phyloP scores from a whole-genome alignment of 345 rosid genomes.

The Eutrema japonicum region DNA sequence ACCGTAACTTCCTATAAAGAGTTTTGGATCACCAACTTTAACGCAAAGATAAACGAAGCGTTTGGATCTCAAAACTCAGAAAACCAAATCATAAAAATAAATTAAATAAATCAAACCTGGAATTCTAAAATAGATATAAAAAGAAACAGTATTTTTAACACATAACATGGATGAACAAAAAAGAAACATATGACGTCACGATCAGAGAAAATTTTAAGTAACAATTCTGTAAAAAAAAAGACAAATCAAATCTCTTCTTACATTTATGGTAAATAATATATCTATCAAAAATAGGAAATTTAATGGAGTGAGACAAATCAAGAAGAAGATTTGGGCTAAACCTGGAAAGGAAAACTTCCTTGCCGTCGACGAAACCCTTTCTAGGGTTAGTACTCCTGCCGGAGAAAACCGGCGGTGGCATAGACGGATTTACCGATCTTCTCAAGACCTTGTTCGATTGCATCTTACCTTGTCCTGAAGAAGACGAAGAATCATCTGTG shows the following conservation, averaged over 20 bases:
- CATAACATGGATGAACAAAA: constrained; percentile 26
- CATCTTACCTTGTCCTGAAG: constrained; percentile 52
- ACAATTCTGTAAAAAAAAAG: constrained; percentile 16
- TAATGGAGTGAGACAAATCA: not conserved
- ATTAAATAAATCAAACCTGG: constrained; percentile 4
- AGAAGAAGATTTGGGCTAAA: constrained; percentile 30
- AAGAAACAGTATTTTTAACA: constrained; percentile 16
- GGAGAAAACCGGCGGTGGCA: constrained; percentile 45
- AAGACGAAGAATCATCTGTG: constrained; percentile 59
- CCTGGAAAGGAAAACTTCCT: constrained; percentile 53
- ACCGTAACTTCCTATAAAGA: constrained; percentile 21
- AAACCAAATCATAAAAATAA: not conserved
- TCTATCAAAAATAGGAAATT: constrained; percentile 14
- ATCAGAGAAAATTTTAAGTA: not conserved
- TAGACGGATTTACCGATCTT: constrained; percentile 40
- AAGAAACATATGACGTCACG: constrained; percentile 20
- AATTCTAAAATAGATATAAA: not conserved
- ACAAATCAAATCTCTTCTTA: not conserved
- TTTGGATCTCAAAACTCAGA: constrained; percentile 20
- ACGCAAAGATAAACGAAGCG: constrained; percentile 31
- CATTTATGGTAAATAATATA: constrained; percentile 15
- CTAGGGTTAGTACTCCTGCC: constrained; percentile 40
- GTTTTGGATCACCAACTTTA: constrained; percentile 32
- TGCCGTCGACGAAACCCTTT: constrained; percentile 47
- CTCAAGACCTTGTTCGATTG: constrained; percentile 42